These are phyloP conservation scores for Trichomonascaceae sp. DNA, from an alignment of 1,139 yeast genomes.

Conservation along the genomic window DNA sequence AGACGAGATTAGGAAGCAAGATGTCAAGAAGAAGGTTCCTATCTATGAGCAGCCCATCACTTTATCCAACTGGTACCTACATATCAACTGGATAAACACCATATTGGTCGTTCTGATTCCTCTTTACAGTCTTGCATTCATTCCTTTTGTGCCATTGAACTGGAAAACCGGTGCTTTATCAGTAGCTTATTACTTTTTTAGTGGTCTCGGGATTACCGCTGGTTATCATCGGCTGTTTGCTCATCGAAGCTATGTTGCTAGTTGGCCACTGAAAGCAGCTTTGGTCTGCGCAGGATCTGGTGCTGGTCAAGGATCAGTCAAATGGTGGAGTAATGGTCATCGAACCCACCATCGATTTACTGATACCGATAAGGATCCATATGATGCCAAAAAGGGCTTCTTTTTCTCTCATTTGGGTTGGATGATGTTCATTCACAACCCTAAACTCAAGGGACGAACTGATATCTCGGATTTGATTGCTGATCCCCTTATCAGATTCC, in stretches of 20 bases:
- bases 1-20: constrained; percentile 24
- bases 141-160: constrained; percentile 52
- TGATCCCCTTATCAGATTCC: constrained; percentile 87
- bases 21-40: constrained; percentile 42
- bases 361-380: constrained; percentile 94
- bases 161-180: constrained; percentile 57
- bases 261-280: constrained; percentile 60
- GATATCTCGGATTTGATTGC: constrained; percentile 87
- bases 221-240: constrained; percentile 87
- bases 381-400: constrained; percentile 92
- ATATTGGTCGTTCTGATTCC: constrained; percentile 75
- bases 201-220: constrained; percentile 94
- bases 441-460: constrained; percentile 90
- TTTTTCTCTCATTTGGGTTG: constrained; percentile 97
- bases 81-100: constrained; percentile 89
- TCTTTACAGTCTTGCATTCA: constrained; percentile 48
- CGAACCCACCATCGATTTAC: constrained; percentile 97
- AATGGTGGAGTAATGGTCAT: constrained; percentile 99
- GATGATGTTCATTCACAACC: constrained; percentile 93
- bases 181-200: constrained; percentile 54
- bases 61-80: constrained; percentile 70
- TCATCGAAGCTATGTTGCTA: constrained; percentile 81
- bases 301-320: constrained; percentile 92
- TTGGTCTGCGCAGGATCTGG: constrained; percentile 89
- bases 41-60: constrained; percentile 95